Base-by-base conservation (phyloP, 495 filamentous ascomycete species). In the Rusavskia elegans region DNA sequence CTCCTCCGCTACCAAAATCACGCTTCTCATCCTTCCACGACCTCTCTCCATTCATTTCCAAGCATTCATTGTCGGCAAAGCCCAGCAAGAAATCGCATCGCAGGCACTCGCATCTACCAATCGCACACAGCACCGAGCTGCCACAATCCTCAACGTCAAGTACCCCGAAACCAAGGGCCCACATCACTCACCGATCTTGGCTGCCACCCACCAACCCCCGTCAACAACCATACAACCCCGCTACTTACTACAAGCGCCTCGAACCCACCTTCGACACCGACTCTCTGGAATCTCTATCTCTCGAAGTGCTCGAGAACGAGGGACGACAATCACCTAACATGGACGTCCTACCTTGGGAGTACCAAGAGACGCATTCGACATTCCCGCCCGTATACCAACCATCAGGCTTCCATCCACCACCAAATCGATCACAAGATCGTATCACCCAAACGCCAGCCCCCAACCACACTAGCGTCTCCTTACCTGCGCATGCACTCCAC, bases 291-390 rank as follows among this genome's bases (percentile, higher is more conserved):
- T 29, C 44, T 5, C 44, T 46, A 3, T 16, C 19, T 5, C 23
- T 46, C 19, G 13, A 5, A 7, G 44, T 29, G 3, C 17, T 16
- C 19, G 20, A 29, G 6, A 1, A 2, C 20, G 58, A 57, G 53
- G 44, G 63, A 53, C 49, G 58, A 59, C 40, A 50, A 25, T 52
- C 50, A 35, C 53, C 38, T 51, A 51, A 42, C 52, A 29, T 48
- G 11, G 52, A 45, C 55, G 53, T 53, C 29, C 50, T 45, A 29
- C 44, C 44, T 2, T 46, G 44, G 44, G 44, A 49, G 53, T 57
- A 50, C 37, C 30, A 3, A 41, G 21, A 39, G 16, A n/a, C 21
- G 20, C 41, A 19, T 25, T 21, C 41, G 19, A 23, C 35, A 11
- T 14, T 21, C 21, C 32, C 16, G 20, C 36, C 55, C 25, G 50